Evolutionary conservation across 257 asterid species (phyloP).

Genomic region (Leptodermis oblonga): DNA sequence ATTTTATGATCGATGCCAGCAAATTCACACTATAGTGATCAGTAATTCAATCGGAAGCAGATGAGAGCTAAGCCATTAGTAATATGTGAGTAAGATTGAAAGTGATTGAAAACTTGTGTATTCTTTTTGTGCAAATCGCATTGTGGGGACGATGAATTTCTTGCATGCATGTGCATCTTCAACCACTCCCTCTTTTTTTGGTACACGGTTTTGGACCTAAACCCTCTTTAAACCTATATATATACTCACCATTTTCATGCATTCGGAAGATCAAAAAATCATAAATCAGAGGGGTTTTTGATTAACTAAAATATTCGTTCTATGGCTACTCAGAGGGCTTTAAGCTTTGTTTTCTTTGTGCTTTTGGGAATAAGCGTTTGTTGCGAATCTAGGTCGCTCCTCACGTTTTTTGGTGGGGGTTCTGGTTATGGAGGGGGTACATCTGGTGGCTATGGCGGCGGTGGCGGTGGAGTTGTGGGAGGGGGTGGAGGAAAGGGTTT

Average conservation of each 20-base stretch:
- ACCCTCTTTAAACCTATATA: constrained; percentile 17
- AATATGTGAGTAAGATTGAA: constrained; percentile 11
- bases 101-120: constrained; percentile 4
- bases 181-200: constrained; percentile 14
- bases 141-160: constrained; percentile 2
- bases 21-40: not conserved
- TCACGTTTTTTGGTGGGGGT: constrained; percentile 29
- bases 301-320: not conserved
- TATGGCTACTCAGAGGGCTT: constrained; percentile 24
- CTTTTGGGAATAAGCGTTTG: constrained; percentile 23
- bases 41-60: not conserved
- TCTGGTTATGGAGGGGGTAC: constrained; percentile 15
- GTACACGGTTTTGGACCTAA: constrained; percentile 11
- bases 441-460: constrained; percentile 10
- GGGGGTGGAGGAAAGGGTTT: constrained; percentile 10
- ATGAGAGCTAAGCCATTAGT: not conserved
- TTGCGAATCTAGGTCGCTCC: constrained; percentile 29
- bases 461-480: constrained; percentile 11
- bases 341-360: constrained; percentile 21
- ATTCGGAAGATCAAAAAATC: not conserved
- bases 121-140: not conserved
- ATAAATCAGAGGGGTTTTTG: not conserved
- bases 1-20: constrained; percentile 8
- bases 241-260: constrained; percentile 18
- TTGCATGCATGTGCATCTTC: constrained; percentile 16